Conservation (phyloP, 371 early-diverging fungal genomes). For the Mortierella sp. region DNA sequence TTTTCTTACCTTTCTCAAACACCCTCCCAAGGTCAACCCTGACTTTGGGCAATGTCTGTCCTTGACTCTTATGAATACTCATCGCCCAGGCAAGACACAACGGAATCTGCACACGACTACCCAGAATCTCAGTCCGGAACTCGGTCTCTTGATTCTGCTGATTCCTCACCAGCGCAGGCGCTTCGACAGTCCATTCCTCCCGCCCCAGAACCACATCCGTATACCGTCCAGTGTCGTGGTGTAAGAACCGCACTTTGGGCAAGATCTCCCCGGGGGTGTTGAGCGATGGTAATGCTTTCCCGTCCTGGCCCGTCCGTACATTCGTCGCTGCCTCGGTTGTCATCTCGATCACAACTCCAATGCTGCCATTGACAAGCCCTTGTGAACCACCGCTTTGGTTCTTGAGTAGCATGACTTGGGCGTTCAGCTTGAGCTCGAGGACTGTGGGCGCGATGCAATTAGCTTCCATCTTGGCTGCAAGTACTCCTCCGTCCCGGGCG, state of each 20-base stretch:
- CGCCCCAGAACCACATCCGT: constrained; percentile 32
- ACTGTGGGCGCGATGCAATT: constrained; percentile 30
- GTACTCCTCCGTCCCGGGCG: constrained; percentile 20
- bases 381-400: constrained; percentile 51
- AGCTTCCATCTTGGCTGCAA: constrained; percentile 30
- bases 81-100: constrained; percentile 74
- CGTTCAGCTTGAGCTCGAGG: constrained; percentile 65
- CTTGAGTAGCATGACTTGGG: constrained; percentile 71
- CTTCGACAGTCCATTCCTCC: constrained; percentile 47
- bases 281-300: constrained; percentile 16
- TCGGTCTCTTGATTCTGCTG: neutral
- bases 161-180: neutral
- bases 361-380: constrained; percentile 73
- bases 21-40: constrained; percentile 47
- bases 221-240: constrained; percentile 13
- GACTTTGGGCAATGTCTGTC: constrained; percentile 57
- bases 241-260: constrained; percentile 40
- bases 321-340: constrained; percentile 16
- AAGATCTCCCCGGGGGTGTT: constrained; percentile 32
- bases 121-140: constrained; percentile 27
- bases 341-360: constrained; percentile 64
- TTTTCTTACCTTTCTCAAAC: constrained; percentile 44
- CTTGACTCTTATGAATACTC: constrained; percentile 76
- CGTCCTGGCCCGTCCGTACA: constrained; percentile 11
- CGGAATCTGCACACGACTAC: constrained; percentile 64